Evolutionary conservation across 73 alveolate genomes (phyloP).

Genomic region (Stentor roeselii): DNA sequence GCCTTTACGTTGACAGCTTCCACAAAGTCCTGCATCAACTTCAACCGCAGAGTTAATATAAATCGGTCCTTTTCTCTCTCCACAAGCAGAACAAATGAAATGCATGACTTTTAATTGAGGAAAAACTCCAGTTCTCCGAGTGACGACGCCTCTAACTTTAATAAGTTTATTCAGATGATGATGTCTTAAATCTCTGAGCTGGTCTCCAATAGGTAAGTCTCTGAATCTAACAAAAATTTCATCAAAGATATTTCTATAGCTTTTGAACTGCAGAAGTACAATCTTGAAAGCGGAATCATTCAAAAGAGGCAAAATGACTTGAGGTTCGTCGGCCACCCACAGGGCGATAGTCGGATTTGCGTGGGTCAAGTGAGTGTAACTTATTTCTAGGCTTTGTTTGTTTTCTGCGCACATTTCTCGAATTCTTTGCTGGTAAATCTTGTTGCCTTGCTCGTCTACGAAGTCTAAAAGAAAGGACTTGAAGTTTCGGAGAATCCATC

Average conservation of each 20-base stretch:
- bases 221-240: slow-evolving; percentile 93
- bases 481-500: slow-evolving; percentile 87
- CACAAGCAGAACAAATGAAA: slow-evolving; percentile 94
- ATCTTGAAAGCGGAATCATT: slow-evolving; percentile 93
- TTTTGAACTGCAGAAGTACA: slow-evolving; percentile 83
- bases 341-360: slow-evolving; percentile 82
- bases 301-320: slow-evolving; percentile 80
- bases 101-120: slow-evolving; percentile 88
- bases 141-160: slow-evolving; percentile 95
- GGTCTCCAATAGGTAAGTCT: slow-evolving; percentile 88
- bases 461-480: slow-evolving; percentile 54
- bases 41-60: slow-evolving; percentile 75
- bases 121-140: slow-evolving; percentile 95
- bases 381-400: slow-evolving; percentile 85
- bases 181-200: slow-evolving; percentile 88
- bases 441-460: slow-evolving; percentile 67
- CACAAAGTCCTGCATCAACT: slow-evolving; percentile 85
- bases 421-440: slow-evolving; percentile 86
- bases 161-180: slow-evolving; percentile 93
- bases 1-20: slow-evolving; percentile 92
- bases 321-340: slow-evolving; percentile 97
- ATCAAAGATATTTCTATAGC: slow-evolving; percentile 84
- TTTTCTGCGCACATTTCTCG: slow-evolving; percentile 92
- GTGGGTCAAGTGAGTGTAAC: slow-evolving; percentile 64
- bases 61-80: slow-evolving; percentile 95